Evolutionary conservation across 495 filamentous ascomycete species (phyloP), one percentile per base, ranked within the genome.

Genomic region (Viridothelium virens): DNA sequence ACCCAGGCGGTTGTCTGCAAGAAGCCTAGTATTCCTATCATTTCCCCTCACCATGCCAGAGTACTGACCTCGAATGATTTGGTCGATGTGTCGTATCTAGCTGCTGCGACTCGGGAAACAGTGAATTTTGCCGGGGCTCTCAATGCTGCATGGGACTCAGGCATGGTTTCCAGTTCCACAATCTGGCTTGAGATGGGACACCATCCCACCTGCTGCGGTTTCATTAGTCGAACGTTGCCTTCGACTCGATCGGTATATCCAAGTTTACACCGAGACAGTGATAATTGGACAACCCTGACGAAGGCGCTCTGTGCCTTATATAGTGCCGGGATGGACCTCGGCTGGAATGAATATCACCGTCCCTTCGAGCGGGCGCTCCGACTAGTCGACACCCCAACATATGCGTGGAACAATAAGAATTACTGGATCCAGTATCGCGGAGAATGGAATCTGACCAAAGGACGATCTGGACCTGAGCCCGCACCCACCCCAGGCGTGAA

Each of bases 381-480:
- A 18, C 81, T 93, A 2, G 34, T 69, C 16, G 59, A 67, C 25
- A 25, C 63, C 36, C 91, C 91, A 31, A 76, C 83, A 2, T 95
- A 95, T 71, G 84, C 83, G 11, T 95, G 87, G 78, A 88, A 93
- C 66, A 75, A 86, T 38, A 92, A 91, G 80, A 86, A 89, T 68
- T 91, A 92, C 74, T 93, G 91, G 91, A 84, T 92, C 34, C 81
- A 87, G 16, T 92, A 92, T 74, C 81, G 79, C 11, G 86, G 88
- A 66, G 77, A 83, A 68, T 84, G 80, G 74, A 80, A 73, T 50
- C 70, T 84, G 25, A 70, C 71, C 11, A 83, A 82, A 68, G 80
- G 80, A 6, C 59, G 74, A 78, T 50, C 72, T 75, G 46, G 66
- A 70, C 1, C 68, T 65, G 14, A 66, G 71, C 33, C 70, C 69